Base-by-base conservation (phyloP, 1,284 basidiomycete genomes). In the Ganoderma multipileum region DNA sequence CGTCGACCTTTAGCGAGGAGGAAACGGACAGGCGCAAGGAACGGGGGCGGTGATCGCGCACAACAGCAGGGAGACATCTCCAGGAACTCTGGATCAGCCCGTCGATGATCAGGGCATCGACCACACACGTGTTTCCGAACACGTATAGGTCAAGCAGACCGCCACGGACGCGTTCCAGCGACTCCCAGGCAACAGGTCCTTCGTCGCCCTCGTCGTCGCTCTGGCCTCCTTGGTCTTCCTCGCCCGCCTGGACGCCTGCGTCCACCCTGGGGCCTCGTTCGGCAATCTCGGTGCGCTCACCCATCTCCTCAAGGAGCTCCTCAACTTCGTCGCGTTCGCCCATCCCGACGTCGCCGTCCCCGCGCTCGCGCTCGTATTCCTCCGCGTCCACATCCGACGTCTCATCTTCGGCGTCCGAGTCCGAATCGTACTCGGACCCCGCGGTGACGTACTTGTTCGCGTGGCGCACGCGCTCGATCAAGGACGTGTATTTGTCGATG, bases 111-210 rank as follows among this genome's bases (percentile, higher is more conserved):
- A 64, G 18, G 11, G 8, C 41, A 14, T n/a, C 7, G 14, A 42
- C 39, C 26, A 11, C n/a, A 55, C 36, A 47, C 9, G 30, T n/a
- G 28, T 59, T 44, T 14, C 63, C 63, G 9, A 44, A 33, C 9
- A 36, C 26, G 23, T 23, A 55, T 6, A 64, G 63, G 30, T 64
- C 63, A n/a, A 58, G 9, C 8, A 64, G 23, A 14, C 63, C 63
- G 18, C 63, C 63, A 1, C 38, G 33, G 20, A 64, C 63, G 26
- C 14, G 26, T 23, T 64, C 30, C 16, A 64, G 63, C n/a, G 28
- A 55, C 52, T 28, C 28, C 52, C 52, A 30, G 18, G 8, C 52
- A 33, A 33, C 11, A 1, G 52, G 16, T 3, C 26, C 16, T 2
- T 54, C 23, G 9, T 23, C 50, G 12, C 28, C 50, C 14, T 55